phyloP scores from a whole-genome alignment of 345 rosid genomes.

The Crucihimalaya himalaica region DNA sequence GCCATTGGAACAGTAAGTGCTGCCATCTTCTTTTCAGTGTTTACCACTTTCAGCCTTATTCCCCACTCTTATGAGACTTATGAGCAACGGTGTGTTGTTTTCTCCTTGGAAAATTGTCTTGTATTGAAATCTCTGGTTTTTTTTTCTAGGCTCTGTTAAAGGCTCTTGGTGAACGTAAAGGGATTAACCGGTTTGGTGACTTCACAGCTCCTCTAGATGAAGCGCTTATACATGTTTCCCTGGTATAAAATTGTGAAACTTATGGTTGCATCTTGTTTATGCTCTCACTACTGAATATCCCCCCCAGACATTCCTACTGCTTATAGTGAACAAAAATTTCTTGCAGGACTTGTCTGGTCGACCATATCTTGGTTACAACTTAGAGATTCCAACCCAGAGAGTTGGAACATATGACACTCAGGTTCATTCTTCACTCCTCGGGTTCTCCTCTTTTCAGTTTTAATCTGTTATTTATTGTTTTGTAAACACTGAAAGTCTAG shows the following conservation, averaged over 20 bases:
- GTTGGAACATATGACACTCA: slow-evolving; percentile 89
- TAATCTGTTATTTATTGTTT: neutral
- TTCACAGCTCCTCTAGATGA: slow-evolving; percentile 92
- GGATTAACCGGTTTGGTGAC: slow-evolving; percentile 80
- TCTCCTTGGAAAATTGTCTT: too few species aligned
- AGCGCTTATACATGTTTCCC: slow-evolving; percentile 74
- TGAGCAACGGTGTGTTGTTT: too few species aligned
- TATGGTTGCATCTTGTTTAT: neutral
- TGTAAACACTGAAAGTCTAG: neutral
- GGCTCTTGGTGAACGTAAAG: slow-evolving; percentile 88
- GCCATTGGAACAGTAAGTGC: too few species aligned
- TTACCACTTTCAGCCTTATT: too few species aligned
- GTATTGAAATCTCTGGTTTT: too few species aligned
- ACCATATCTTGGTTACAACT: slow-evolving; percentile 73
- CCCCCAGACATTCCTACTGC: neutral
- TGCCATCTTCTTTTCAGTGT: too few species aligned
- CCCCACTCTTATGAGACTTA: too few species aligned
- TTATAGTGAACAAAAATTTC: neutral
- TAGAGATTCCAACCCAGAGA: slow-evolving; percentile 70
- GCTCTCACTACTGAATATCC: neutral
- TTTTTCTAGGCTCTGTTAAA: slow-evolving; percentile 66
- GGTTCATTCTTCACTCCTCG: slow-evolving; percentile 44
- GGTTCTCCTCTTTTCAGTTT: slow-evolving; percentile 22
- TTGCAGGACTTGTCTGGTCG: slow-evolving; percentile 82
- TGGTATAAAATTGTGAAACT: slow-evolving; percentile 47